These are phyloP conservation scores for Biscogniauxia sp. DNA, from an alignment of 2,329 filamentous ascomycete genomes.

Conservation along the genomic window DNA sequence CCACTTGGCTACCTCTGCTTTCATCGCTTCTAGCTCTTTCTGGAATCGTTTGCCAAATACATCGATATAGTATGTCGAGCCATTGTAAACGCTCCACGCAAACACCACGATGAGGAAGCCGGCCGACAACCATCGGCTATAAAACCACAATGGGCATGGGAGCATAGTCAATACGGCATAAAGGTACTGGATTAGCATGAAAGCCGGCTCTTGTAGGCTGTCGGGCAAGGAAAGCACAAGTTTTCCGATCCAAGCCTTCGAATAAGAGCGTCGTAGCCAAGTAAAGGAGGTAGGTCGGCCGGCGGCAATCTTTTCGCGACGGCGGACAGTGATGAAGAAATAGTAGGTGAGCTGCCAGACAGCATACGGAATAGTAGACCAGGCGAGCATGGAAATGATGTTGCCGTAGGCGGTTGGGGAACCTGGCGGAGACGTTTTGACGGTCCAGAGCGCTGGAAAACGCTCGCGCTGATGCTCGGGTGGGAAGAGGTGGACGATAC, in stretches of 20 bases:
- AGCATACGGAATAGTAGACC: constrained; percentile 90
- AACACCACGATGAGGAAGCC: constrained; percentile 81
- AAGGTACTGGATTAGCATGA: constrained; percentile 92
- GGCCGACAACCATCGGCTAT: constrained; percentile 76
- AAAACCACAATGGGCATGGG: constrained; percentile 93
- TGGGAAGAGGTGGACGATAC: constrained; percentile 79
- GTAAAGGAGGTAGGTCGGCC: constrained; percentile 96
- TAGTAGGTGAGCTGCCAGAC: constrained; percentile 94
- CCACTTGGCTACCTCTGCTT: constrained; percentile 86
- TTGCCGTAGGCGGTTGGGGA: constrained; percentile 76
- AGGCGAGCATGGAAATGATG: constrained; percentile 81
- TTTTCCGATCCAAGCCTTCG: constrained; percentile 83
- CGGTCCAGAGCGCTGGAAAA: constrained; percentile 83
- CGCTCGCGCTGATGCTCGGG: constrained; percentile 61
- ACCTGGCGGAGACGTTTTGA: constrained; percentile 67
- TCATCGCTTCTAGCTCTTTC: constrained; percentile 88
- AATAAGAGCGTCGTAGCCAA: constrained; percentile 90
- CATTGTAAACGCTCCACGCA: constrained; percentile 93
- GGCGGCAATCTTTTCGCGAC: constrained; percentile 93
- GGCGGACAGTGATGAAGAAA: constrained; percentile 89
- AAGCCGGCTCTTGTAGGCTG: constrained; percentile 77
- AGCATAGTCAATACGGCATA: constrained; percentile 94
- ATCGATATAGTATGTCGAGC: constrained; percentile 96
- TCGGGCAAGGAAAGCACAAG: constrained; percentile 77
- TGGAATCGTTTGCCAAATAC: constrained; percentile 96